Conservation (phyloP, 208 protist genomes). For the Paratrypanosoma confusum region DNA sequence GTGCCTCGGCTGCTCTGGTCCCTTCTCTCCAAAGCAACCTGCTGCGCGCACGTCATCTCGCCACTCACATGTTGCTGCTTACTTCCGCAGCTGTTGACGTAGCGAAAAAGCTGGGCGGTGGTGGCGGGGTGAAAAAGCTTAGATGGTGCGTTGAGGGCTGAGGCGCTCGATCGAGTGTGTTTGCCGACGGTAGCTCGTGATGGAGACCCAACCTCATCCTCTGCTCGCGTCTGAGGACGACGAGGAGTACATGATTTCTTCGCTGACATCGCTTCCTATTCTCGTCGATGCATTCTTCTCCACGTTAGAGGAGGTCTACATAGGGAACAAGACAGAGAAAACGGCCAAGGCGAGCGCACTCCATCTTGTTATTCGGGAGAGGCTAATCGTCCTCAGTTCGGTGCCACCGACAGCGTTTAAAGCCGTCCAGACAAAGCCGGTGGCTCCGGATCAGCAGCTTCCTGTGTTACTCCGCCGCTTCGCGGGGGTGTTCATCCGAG, state of each 20-base stretch:
- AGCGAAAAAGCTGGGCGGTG: no score
- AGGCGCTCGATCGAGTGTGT: no score
- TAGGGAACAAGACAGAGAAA: constrained; percentile 29
- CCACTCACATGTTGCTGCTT: no score
- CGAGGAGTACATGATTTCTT: constrained; percentile 58
- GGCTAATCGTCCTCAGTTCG: constrained; percentile 27
- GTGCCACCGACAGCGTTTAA: constrained; percentile 21
- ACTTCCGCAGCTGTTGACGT: no score
- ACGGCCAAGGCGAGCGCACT: constrained; percentile 28
- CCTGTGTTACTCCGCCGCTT: constrained; percentile 55
- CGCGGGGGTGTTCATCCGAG: constrained; percentile 51
- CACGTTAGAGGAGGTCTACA: constrained; percentile 48
- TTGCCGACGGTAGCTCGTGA: no score
- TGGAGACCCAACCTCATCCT: constrained; percentile 63
- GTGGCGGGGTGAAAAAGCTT: no score
- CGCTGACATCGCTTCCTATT: constrained; percentile 41
- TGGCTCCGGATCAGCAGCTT: constrained; percentile 46
- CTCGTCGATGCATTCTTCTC: constrained; percentile 59
- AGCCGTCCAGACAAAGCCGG: constrained; percentile 1
- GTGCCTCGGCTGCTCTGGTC: no score
- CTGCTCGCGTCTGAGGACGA: constrained; percentile 84
- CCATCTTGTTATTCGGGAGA: constrained; percentile 53
- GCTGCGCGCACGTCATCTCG: no score
- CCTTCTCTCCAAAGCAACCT: no score
- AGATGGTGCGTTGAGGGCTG: no score